Conservation (phyloP, 495 filamentous ascomycete genomes). For the Lentithecium fluviatile region DNA sequence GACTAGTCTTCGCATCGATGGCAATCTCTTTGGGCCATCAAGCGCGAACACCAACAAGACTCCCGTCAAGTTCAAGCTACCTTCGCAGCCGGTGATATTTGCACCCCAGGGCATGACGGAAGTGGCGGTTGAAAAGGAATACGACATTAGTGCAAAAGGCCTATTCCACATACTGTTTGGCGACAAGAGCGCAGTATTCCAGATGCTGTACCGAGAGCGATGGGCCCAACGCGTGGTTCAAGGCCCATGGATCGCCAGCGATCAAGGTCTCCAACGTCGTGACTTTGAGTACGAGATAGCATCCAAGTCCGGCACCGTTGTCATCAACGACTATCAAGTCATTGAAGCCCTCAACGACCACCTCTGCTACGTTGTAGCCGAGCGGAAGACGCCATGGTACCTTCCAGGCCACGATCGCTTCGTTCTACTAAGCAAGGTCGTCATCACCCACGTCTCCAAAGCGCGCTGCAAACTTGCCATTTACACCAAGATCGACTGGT, state of each 20-base stretch:
- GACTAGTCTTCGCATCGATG: conserved; percentile 62
- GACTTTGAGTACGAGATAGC: conserved; percentile 66
- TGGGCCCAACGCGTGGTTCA: conserved; percentile 70
- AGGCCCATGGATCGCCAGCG: conserved; percentile 73
- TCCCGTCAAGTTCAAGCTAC: conserved; percentile 77
- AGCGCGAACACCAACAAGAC: conserved; percentile 51
- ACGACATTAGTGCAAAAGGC: conserved; percentile 86
- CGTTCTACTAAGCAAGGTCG: conserved; percentile 82
- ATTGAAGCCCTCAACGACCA: conserved; percentile 94
- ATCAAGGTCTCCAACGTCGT: conserved; percentile 66
- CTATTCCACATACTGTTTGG: conserved; percentile 95
- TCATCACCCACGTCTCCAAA: conserved; percentile 89
- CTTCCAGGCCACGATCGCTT: conserved; percentile 78
- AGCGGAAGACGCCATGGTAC: conserved; percentile 87
- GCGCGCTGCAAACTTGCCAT: conserved; percentile 88
- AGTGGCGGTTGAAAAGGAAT: conserved; percentile 68
- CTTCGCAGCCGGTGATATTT: conserved; percentile 76
- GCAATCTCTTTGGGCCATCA: conserved; percentile 47
- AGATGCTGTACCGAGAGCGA: conserved; percentile 82
- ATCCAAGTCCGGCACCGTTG: conserved; percentile 16
- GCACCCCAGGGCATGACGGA: conserved; percentile 76
- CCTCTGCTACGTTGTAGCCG: conserved; percentile 89
- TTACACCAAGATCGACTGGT: conserved; percentile 86
- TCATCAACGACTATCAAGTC: conserved; percentile 76
- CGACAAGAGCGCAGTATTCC: conserved; percentile 91